Base-by-base conservation (phyloP, 805 yeast genomes). In the Starmerella vaccinii region DNA sequence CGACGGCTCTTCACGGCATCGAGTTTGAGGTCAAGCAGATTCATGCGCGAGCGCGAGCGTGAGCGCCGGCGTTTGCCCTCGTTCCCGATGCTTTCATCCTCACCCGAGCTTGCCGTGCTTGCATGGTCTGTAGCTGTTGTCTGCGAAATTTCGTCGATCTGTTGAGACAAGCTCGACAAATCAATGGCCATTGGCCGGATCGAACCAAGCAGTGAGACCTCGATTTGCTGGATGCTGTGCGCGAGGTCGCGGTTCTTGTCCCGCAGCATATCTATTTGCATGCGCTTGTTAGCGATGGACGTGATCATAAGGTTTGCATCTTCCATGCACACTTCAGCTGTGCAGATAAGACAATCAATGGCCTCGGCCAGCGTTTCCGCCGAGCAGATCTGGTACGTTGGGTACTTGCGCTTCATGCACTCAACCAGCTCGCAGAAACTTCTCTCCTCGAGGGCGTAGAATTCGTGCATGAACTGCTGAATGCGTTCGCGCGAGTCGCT, bases 321-420 rank as follows among this genome's bases (percentile, higher is more conserved):
- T 26, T 49, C 51, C 26, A 23, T 4, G 19, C 29, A 12, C 16
- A 49, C 48, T 16, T 49, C 51, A 22, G 44, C 38, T n/a, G 40
- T 19, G 24, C 48, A 18, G 2, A 38, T 30, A 7, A 46, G 44
- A n/a, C 12, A 21, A 29, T 49, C 51, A 29, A 45, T 24, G 9
- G 51, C 51, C 22, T 41, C 35, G 3, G 32, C 51, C 16, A 43
- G 13, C 13, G 32, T 49, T 6, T 22, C 15, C 2, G 51, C n/a
- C 19, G 16, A 24, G 9, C 30, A 33, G 15, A 49, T 35, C n/a
- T 49, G 51, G n/a, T 24, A 41, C 32, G 13, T 9, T 3, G 44
- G 47, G 23, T 33, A 29, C 30, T 37, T 16, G 5, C 5, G 33
- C 6, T 34, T 35, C 27, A 49, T 21, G 9, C 6, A 4, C 22